Base-by-base conservation (phyloP, 179 eudicot genomes). In the Pouteria campechiana region DNA sequence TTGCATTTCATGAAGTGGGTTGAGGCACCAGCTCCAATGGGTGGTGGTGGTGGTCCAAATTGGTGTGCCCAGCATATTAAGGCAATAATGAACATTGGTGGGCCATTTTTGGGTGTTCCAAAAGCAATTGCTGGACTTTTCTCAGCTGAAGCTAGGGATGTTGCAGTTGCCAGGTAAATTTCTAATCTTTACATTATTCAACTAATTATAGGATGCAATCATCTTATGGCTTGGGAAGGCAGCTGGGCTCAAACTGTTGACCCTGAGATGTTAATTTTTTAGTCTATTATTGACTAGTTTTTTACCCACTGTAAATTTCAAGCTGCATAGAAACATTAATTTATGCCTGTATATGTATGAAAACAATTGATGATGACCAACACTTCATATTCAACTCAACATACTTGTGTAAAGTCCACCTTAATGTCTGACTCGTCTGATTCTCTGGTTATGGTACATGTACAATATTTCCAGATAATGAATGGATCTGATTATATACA, bases 1-100 rank as follows among this genome's bases (percentile, higher is more conserved):
- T 60, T 90, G 64, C 98, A 86, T 67, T 90, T 90, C 52, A 79
- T 90, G 96, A 90, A 87, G 63, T 90, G 98, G 98, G 98, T 90
- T 17, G 98, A 90, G 68, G 92, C 92, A 56, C 92, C 98, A 0
- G 77, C 88, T 50, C 98, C 98, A 17, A 73, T 90, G 88, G 98
- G 98, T 20, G 96, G 98, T 37, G 98, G 98, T 2, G 98, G 98
- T 56, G 96, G 98, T 48, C 39, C 81, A 44, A 64, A 75, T 41
- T 90, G 98, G 98, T 90, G 98, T 29, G 82, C 84, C 7, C 54
- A 49, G 27, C 96, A 90, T 50, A 79, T 90, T 17, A 90, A 90
- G 57, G 84, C 98, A 0, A 79, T 90, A 37, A 79, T 82, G 88
- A 90, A 82, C 51, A 90, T 90, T 37, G 98, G 98, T 30, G 98